Base-by-base conservation (phyloP, 495 filamentous ascomycete species). In the Chaetomidium leptoderma region DNA sequence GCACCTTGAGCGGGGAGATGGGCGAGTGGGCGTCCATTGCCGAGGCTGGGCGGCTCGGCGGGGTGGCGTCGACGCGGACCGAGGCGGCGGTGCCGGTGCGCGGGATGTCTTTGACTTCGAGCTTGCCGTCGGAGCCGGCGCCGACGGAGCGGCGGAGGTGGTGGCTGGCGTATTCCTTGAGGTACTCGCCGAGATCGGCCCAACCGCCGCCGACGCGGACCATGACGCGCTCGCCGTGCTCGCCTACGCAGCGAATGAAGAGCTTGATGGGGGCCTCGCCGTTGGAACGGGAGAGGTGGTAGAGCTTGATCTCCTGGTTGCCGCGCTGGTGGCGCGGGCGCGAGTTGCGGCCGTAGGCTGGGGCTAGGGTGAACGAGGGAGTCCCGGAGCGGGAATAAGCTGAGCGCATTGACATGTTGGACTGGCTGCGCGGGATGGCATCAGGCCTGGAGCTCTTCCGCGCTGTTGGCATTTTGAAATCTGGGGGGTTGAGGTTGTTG, bases 151-250 rank as follows among this genome's bases (percentile, higher is more conserved):
- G 73, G 5, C 81, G 81, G 40, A 90, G 87, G 67, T 97, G 93
- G 70, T 98, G 93, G 44, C 83, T 80, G 21, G 90, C 91, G 64
- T 95, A 98, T 67, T 96, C 89, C 60, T 87, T 85, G n/a, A 98
- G 78, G 67, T 96, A 97, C 70, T 96, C 92, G 26, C 86, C 91
- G 23, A 98, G 75, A 67, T 98, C 93, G 14, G 91, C 89, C 93
- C 93, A 98, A 35, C 93, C 93, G 57, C 93, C 93, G 16, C 93
- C 93, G 21, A 97, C 90, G 54, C 93, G 87, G 9, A 97, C 95
- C 91, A 98, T 97, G 43, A 97, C 91, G 27, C 93, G 83, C 69
- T 96, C 90, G n/a, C 87, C 86, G 29, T 83, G 78, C 69, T 95
- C 90, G 35, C 93, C 93, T 1, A 98, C 91, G 14, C 90, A 84